Conservation (phyloP, 1,139 yeast species). For the Suhomyces guaymorum region DNA sequence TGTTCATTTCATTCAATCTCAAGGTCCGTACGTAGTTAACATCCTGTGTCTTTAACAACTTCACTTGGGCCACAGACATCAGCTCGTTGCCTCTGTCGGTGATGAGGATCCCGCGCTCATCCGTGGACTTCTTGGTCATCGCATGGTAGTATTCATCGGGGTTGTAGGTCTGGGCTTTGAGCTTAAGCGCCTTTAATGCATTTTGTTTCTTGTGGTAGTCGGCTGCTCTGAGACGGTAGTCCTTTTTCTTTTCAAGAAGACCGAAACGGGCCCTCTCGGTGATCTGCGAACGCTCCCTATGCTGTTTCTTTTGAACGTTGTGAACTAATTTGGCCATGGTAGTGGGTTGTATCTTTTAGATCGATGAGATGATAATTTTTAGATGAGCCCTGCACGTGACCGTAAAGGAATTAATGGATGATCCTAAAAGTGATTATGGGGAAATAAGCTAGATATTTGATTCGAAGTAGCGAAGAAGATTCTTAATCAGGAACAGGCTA, state of each 20-base stretch:
- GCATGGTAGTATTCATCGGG: slow-evolving; percentile 98
- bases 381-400: too few relatives aligned
- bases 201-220: slow-evolving; percentile 90
- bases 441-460: too few relatives aligned
- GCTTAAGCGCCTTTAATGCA: slow-evolving; percentile 71
- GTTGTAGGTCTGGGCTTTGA: slow-evolving; percentile 71
- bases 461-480: too few relatives aligned
- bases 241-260: slow-evolving; percentile 91
- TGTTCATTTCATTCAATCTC: slow-evolving; percentile 65
- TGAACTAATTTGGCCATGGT: slow-evolving; percentile 80
- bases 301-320: slow-evolving; percentile 93
- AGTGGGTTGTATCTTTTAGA: neutral
- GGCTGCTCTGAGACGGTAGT: slow-evolving; percentile 82
- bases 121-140: slow-evolving; percentile 73
- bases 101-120: slow-evolving; percentile 63
- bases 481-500: too few relatives aligned
- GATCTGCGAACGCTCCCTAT: slow-evolving; percentile 89
- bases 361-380: slow-evolving; percentile 10
- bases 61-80: slow-evolving; percentile 71
- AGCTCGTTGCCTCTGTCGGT: slow-evolving; percentile 67
- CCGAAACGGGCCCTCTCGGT: slow-evolving; percentile 73
- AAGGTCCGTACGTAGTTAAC: slow-evolving; percentile 78
- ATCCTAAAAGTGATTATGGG: too few relatives aligned
- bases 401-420: too few relatives aligned
- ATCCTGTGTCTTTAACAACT: slow-evolving; percentile 86